A percentile compares a stretch with the other conserved stretches of the same genome.
Conservation (phyloP, 129 eudicot genomes). For the Saussurea involucrata region DNA sequence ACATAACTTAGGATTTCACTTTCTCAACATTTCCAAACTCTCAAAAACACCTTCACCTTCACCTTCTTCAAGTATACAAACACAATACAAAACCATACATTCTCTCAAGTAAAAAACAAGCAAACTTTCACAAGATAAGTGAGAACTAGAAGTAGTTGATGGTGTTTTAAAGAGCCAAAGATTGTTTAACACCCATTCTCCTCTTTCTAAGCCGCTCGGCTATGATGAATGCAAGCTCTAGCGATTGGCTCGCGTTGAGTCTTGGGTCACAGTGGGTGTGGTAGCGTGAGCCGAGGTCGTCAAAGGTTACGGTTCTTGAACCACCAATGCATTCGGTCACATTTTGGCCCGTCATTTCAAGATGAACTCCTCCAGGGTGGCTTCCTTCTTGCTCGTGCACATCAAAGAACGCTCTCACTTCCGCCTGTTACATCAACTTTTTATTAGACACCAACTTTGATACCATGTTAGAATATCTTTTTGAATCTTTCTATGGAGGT, state of each 20-base stretch:
- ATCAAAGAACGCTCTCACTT: constrained; percentile 91
- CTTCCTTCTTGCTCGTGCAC: constrained; percentile 99
- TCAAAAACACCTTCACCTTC: constrained; percentile 14
- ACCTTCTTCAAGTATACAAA: constrained; percentile 23
- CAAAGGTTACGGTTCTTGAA: constrained; percentile 85
- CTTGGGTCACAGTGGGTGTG: constrained; percentile 98
- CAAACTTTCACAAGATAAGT: constrained; percentile 11
- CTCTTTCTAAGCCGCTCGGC: constrained; percentile 75
- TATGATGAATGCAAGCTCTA: constrained; percentile 88
- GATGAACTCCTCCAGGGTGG: constrained; percentile 93
- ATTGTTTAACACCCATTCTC: constrained; percentile 36
- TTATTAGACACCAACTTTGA: constrained; percentile 2
- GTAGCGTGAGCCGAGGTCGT: constrained; percentile 89
- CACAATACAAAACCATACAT: constrained; percentile 19
- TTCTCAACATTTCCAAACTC: constrained; percentile 8
- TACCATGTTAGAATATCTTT: background rate
- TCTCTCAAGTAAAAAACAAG: constrained; percentile 1
- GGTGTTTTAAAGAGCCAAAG: constrained; percentile 21
- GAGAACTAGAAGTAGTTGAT: background rate
- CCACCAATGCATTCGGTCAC: constrained; percentile 98
- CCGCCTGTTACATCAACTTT: constrained; percentile 50
- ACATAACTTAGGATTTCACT: background rate
- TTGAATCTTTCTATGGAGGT: background rate
- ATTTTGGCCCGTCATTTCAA: constrained; percentile 97
- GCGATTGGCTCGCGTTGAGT: constrained; percentile 84